These are phyloP conservation scores for Zalerion maritima DNA, from an alignment of 495 filamentous ascomycete species.

Conservation along the genomic window DNA sequence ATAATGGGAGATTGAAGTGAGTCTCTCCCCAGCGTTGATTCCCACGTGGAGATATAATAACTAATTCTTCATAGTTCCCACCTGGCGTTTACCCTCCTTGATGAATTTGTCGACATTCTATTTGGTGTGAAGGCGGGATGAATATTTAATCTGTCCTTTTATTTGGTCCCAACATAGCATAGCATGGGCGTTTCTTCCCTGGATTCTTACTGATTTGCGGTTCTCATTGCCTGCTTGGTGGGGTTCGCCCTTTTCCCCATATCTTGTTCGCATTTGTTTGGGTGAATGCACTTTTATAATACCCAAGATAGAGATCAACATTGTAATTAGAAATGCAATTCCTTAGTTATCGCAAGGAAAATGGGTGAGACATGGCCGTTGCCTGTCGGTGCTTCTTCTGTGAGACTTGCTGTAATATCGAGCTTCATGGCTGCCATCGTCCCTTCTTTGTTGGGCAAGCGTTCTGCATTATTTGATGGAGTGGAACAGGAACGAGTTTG, in stretches of 20 bases:
- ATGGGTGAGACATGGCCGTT: slow-evolving; percentile 8
- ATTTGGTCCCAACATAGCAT: slow-evolving; percentile 8
- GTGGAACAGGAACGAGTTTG: too few relatives aligned
- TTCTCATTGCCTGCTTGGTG: slow-evolving; percentile 8
- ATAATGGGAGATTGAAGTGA: slow-evolving; percentile 60
- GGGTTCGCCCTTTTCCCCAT: too few relatives aligned
- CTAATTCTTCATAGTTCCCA: slow-evolving; percentile 42
- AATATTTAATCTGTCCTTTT: slow-evolving; percentile 1
- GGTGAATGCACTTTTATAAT: too few relatives aligned
- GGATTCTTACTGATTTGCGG: slow-evolving; percentile 4
- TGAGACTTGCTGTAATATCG: not conserved
- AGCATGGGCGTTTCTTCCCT: slow-evolving; percentile 14
- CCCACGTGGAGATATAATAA: not conserved
- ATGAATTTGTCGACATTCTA: slow-evolving; percentile 60
- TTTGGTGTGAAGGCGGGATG: slow-evolving; percentile 34
- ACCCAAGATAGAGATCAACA: too few relatives aligned
- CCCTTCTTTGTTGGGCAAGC: too few relatives aligned
- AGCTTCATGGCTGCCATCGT: too few relatives aligned
- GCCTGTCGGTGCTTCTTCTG: not conserved
- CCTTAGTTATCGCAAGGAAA: too few relatives aligned
- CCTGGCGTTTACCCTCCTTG: slow-evolving; percentile 61
- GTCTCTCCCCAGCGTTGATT: slow-evolving; percentile 10
- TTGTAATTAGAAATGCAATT: too few relatives aligned
- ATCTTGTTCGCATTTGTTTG: too few relatives aligned
- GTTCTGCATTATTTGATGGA: too few relatives aligned